These are phyloP conservation scores for Aspergillus clavatus DNA, from an alignment of 2,329 filamentous ascomycete species.

Conservation along the genomic window DNA sequence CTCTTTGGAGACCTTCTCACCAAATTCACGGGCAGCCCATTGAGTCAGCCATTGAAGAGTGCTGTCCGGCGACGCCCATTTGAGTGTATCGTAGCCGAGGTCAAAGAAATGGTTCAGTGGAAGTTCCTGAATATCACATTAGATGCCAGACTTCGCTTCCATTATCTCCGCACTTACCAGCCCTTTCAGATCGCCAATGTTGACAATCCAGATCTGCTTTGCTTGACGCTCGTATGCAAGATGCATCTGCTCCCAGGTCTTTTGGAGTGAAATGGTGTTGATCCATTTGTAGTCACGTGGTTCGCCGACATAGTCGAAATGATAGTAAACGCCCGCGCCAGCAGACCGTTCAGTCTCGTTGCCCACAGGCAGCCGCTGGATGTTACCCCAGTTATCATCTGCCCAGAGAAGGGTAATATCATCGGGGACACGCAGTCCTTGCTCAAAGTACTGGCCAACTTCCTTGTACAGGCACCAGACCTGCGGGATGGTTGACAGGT, in stretches of 20 bases:
- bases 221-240: conserved; percentile 57
- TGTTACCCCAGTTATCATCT: conserved; percentile 66
- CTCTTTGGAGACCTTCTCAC: conserved; percentile 41
- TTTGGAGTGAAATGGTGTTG: conserved; percentile 61
- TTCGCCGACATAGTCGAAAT: conserved; percentile 60
- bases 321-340: conserved; percentile 59
- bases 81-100: conserved; percentile 59
- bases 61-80: conserved; percentile 51
- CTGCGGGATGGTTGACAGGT: conserved; percentile 56
- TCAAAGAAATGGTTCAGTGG: conserved; percentile 65
- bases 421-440: conserved; percentile 59
- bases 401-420: conserved; percentile 65
- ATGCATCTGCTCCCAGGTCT: conserved; percentile 62
- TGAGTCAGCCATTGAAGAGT: conserved; percentile 53
- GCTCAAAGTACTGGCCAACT: conserved; percentile 64
- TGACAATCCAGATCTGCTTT: conserved; percentile 61
- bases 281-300: conserved; percentile 61
- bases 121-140: conserved; percentile 44
- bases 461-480: conserved; percentile 73
- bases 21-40: conserved; percentile 58
- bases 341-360: conserved; percentile 57
- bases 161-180: conserved; percentile 33
- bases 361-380: conserved; percentile 55
- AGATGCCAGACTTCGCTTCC: conserved; percentile 7
- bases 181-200: conserved; percentile 63